Base-by-base conservation (phyloP, 495 filamentous ascomycete species). In the Durotheca rogersii region DNA sequence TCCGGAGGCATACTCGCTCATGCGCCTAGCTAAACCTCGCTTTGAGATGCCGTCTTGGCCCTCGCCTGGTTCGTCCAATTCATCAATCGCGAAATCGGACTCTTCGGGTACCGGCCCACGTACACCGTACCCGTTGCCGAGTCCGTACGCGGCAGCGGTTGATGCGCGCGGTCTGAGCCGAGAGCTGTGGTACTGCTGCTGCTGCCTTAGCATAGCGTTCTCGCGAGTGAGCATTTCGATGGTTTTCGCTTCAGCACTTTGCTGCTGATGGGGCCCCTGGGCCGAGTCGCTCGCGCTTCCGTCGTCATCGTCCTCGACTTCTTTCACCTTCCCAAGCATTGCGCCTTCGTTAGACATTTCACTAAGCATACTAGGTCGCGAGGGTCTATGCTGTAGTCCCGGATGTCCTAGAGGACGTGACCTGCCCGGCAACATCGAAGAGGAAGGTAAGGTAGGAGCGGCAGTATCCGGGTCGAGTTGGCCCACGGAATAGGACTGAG, bases 401-500 rank as follows among this genome's bases (percentile, higher is more conserved):
- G 86, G 79, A 38, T 81, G 78, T 10, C 70, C 70, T 40, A 75
- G 61, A 10, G 70, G 72, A 25, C 88, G 79, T 5, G 75, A 72
- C 18, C 85, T 77, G 43, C 57, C 80, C 53, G 65, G 69, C 41
- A 72, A 73, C 60, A 66, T 64, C 35, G 69, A 69, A 29, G 60
- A 71, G 17, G 67, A 58, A 56, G 56, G 73, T 64, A 62, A 62
- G 12, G 74, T 65, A 30, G 74, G 54, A 51, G 77, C 70, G 43
- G 71, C 71, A 11, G 79, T 64, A 53, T 95, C 89, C 5, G 84
- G 78, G 17, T 96, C 90, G 51, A 88, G 68, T 65, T 98, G 93
- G 17, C 93, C 93, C 19, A 96, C 91, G 1, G 92, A 96, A 66
- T 96, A 97, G 4, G 93, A 98, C 70, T 95, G 89, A 10, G 93